Evolutionary conservation across 257 asterid species (phyloP).

Genomic region (Voacanga thouarsii): DNA sequence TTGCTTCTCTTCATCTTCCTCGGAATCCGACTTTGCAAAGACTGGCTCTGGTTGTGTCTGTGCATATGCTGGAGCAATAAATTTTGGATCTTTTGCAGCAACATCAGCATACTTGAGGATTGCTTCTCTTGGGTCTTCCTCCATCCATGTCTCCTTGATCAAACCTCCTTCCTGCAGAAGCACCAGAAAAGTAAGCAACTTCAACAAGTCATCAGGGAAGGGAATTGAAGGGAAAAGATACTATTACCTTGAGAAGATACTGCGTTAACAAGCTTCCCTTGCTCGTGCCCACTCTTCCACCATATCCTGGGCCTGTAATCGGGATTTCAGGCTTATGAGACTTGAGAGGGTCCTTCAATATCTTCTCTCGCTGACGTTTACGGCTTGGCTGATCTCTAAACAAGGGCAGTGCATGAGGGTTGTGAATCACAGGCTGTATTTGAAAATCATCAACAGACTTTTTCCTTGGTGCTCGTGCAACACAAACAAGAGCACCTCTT

Average conservation of each 20-base stretch:
- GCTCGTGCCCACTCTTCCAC: constrained; percentile 92
- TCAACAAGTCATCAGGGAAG: neutral
- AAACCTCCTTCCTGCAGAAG: constrained; percentile 88
- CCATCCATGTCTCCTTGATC: constrained; percentile 95
- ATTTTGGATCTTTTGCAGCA: constrained; percentile 88
- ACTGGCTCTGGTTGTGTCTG: constrained; percentile 82
- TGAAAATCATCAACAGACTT: constrained; percentile 82
- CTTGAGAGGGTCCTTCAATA: constrained; percentile 84
- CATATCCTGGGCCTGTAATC: constrained; percentile 90
- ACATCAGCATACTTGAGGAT: constrained; percentile 84
- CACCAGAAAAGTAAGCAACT: neutral
- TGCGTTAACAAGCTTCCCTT: constrained; percentile 93
- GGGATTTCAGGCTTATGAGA: constrained; percentile 97
- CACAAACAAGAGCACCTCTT: constrained; percentile 96
- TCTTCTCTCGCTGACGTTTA: constrained; percentile 91
- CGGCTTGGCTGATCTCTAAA: constrained; percentile 97
- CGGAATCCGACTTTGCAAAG: constrained; percentile 76
- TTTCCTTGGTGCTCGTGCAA: constrained; percentile 97
- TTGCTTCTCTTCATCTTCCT: constrained; percentile 79
- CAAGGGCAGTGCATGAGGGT: constrained; percentile 93
- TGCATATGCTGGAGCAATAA: constrained; percentile 86
- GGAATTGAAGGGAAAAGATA: neutral
- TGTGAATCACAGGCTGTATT: constrained; percentile 89
- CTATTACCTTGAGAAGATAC: constrained; percentile 82
- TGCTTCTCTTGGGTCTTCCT: constrained; percentile 98